These are phyloP conservation scores for Chlorella sp. DNA, from an alignment of 139 green algal species.

Conservation along the genomic window DNA sequence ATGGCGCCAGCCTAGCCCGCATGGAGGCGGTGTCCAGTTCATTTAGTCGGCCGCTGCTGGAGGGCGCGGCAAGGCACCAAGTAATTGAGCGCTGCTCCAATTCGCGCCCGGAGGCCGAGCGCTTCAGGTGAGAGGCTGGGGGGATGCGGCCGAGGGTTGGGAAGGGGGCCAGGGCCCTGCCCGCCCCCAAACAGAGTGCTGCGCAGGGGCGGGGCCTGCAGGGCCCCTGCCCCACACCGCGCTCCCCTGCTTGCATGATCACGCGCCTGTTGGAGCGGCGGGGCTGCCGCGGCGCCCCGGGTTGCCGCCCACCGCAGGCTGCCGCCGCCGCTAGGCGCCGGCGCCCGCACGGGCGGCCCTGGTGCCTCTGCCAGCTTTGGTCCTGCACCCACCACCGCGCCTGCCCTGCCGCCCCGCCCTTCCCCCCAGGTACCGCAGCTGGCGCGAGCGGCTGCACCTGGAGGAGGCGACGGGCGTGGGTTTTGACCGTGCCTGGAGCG, in stretches of 20 bases:
- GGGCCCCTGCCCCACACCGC: too few species aligned
- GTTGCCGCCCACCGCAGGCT: too few species aligned
- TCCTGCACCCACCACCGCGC: not conserved
- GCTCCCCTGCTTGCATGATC: too few species aligned
- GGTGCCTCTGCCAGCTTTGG: not conserved
- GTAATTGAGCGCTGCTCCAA: not conserved
- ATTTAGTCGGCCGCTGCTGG: constrained; percentile 27
- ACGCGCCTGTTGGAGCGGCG: too few species aligned
- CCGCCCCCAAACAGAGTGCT: too few species aligned
- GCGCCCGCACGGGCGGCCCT: too few species aligned
- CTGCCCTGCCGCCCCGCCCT: not conserved
- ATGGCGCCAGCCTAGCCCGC: constrained; percentile 21
- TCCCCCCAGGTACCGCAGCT: constrained; percentile 40
- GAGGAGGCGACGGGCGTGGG: constrained; percentile 49
- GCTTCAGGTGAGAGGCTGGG: constrained; percentile 35
- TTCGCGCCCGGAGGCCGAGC: constrained; percentile 5
- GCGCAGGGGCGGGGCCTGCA: too few species aligned
- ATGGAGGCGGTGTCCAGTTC: constrained; percentile 22
- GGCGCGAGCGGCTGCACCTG: constrained; percentile 60
- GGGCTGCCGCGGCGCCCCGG: too few species aligned
- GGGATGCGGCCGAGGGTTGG: too few species aligned
- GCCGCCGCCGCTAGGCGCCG: too few species aligned
- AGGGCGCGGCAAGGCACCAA: constrained; percentile 26
- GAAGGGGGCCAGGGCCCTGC: too few species aligned
- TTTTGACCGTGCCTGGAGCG: constrained; percentile 52